phyloP scores from a whole-genome alignment of 371 early-diverging fungal genomes.

The Rhizopus stolonifer region DNA sequence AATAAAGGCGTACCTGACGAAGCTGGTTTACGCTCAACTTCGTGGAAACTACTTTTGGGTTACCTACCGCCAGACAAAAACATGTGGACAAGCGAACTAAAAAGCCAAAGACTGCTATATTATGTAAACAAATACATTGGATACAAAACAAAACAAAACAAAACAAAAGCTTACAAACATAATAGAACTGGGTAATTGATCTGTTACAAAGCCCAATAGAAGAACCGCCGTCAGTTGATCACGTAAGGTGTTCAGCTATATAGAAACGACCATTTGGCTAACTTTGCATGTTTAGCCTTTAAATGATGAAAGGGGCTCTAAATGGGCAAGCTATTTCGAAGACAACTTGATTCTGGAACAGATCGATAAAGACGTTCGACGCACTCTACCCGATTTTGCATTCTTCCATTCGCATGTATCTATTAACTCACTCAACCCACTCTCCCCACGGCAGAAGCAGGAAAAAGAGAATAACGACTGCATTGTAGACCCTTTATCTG shows the following conservation, averaged over 20 bases:
- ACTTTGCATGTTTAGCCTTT: too few relatives aligned
- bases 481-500: constrained; percentile 14
- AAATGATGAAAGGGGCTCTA: constrained; percentile 39
- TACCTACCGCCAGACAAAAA: constrained; percentile 76
- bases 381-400: constrained; percentile 81
- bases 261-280: too few relatives aligned
- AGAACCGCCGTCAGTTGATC: constrained; percentile 43
- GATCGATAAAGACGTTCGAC: constrained; percentile 81
- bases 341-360: constrained; percentile 69
- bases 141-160: neutral
- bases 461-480: neutral
- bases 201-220: constrained; percentile 51
- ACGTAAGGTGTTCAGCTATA: constrained; percentile 32
- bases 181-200: constrained; percentile 57
- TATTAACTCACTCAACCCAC: constrained; percentile 35
- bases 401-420: constrained; percentile 79
- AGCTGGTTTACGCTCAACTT: constrained; percentile 61
- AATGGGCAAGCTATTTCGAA: constrained; percentile 59
- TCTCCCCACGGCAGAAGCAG: too few relatives aligned
- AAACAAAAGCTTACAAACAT: neutral
- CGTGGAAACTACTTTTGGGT: constrained; percentile 76
- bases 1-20: constrained; percentile 71
- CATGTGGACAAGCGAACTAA: constrained; percentile 58
- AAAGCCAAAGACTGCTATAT: constrained; percentile 58
- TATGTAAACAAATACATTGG: constrained; percentile 59